phyloP scores from a whole-genome alignment of 2,329 filamentous ascomycete species.

The Cercospora berteroae region DNA sequence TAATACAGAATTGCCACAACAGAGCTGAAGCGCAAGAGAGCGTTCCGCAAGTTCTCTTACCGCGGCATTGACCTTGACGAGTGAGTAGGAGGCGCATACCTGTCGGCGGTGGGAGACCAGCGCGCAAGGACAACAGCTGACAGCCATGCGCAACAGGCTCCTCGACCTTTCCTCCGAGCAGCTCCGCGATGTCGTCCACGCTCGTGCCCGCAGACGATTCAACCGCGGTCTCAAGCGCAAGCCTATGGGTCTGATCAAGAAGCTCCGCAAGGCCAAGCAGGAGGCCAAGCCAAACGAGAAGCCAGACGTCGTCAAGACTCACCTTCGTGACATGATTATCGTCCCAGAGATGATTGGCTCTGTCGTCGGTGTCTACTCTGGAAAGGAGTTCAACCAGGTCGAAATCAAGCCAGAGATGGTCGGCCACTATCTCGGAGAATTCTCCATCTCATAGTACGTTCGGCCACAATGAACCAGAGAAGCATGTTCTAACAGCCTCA shows the following conservation, averaged over 20 bases:
- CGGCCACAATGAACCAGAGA: not conserved
- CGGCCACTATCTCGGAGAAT: slow-evolving; percentile 98
- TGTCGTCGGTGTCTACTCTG: slow-evolving; percentile 98
- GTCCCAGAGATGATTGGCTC: slow-evolving; percentile 99
- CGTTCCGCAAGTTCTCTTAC: slow-evolving; percentile 99
- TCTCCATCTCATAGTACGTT: slow-evolving; percentile 99
- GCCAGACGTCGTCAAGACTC: slow-evolving; percentile 98
- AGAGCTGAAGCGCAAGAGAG: slow-evolving; percentile 99
- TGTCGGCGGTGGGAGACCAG: slow-evolving; percentile 3
- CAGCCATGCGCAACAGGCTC: slow-evolving; percentile 60
- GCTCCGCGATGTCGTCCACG: slow-evolving; percentile 98
- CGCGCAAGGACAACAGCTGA: slow-evolving; percentile 17
- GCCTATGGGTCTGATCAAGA: slow-evolving; percentile 99
- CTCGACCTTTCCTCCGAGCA: slow-evolving; percentile 98
- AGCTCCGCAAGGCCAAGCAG: slow-evolving; percentile 99
- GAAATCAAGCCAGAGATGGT: slow-evolving; percentile 99
- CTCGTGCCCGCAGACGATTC: slow-evolving; percentile 96
- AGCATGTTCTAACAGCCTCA: slow-evolving; percentile 50
- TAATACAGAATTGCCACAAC: slow-evolving; percentile 35
- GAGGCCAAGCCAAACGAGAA: slow-evolving; percentile 99
- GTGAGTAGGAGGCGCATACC: slow-evolving; percentile 58
- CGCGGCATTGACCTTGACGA: slow-evolving; percentile 98
- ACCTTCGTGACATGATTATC: slow-evolving; percentile 99
- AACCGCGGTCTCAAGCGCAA: slow-evolving; percentile 99
- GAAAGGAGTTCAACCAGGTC: slow-evolving; percentile 99